Evolutionary conservation across 73 alveolate genomes (phyloP), one percentile per base, ranked within the genome.

Genomic region (Paraurostyla sp.): DNA sequence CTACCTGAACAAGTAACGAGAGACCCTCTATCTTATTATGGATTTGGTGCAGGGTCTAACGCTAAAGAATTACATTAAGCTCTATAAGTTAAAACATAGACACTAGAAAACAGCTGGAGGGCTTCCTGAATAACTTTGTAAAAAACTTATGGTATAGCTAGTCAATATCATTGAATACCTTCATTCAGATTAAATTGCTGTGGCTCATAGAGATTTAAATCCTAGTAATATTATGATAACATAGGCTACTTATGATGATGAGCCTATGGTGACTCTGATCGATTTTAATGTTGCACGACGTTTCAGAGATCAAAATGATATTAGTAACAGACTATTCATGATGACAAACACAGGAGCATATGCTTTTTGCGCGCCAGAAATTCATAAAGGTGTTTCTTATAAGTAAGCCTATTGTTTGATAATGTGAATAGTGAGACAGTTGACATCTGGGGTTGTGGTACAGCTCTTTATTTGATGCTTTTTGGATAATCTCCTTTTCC

Each of bases 371-470:
- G 35, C 82, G 6, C 82, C 82, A 18, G 82, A 65, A 38, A 65
- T 65, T 1, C 23, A 65, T 20, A 40, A 33, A 15, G 82, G 82
- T 58, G 7, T 32, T 9, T 65, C 82, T 11, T 65, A 65, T 22
- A 65, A 40, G 82, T 65, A 65, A 33, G 2, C 41, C 13, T 38
- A 38, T 65, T 1, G 13, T 22, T 4, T 38, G 15, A 22, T 7
- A 38, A 7, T 38, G 23, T 65, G 4, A 38, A 60, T 65, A 65
- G 82, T 40, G 82, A 65, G 36, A 38, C 6, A 22, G 41, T 65
- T 38, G 82, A 65, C 38, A 40, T 65, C 18, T 65, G 82, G 82
- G 82, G 82, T 30, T n/a, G 60, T 9, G 82, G 82, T 2, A 38
- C 60, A 15, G 56, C 58, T 65, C 25, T 65, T 1, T 65, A 65